Evolutionary conservation across 1,139 yeast genomes (phyloP).

Genomic region (Saccharomyces pastorianus): DNA sequence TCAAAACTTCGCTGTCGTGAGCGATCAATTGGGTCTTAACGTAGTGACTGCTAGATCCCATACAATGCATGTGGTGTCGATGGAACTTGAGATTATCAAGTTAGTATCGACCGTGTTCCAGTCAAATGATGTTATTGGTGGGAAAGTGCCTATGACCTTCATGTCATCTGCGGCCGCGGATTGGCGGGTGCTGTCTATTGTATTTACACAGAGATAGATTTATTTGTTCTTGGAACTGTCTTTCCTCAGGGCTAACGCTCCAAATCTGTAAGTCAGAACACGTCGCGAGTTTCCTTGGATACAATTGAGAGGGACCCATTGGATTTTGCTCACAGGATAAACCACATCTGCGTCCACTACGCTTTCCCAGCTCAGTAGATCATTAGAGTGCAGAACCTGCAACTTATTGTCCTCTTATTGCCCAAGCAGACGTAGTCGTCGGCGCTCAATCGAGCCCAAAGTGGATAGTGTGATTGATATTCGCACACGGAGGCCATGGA

Average conservation of each 20-base stretch:
- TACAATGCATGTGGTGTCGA: slow-evolving; percentile 93
- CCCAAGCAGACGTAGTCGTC: slow-evolving; percentile 29
- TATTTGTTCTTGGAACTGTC: slow-evolving; percentile 24
- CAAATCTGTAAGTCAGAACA: slow-evolving; percentile 33
- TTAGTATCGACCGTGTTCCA: slow-evolving; percentile 76
- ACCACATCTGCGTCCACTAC: slow-evolving; percentile 45
- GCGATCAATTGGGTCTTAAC: slow-evolving; percentile 94
- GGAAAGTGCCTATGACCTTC: slow-evolving; percentile 35
- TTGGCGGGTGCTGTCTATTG: slow-evolving; percentile 21
- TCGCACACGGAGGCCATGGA: slow-evolving; percentile 17
- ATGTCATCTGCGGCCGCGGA: slow-evolving; percentile 3
- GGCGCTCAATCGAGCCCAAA: slow-evolving; percentile 28
- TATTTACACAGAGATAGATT: slow-evolving; percentile 30
- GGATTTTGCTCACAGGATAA: slow-evolving; percentile 56
- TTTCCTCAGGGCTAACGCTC: slow-evolving; percentile 24
- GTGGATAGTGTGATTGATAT: slow-evolving; percentile 24
- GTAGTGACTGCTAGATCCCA: slow-evolving; percentile 75
- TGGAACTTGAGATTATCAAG: slow-evolving; percentile 72
- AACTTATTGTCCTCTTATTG: too few species aligned
- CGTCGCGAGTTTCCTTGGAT: slow-evolving; percentile 29
- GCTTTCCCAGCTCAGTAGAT: slow-evolving; percentile 44
- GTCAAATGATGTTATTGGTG: slow-evolving; percentile 88
- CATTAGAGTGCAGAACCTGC: slow-evolving; percentile 28
- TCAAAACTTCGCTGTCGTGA: slow-evolving; percentile 95
- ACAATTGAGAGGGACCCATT: slow-evolving; percentile 47